Percentiles rank a stretch among this genome's conserved stretches.
phyloP scores from a whole-genome alignment of 2,329 filamentous ascomycete genomes.

The Sporothrix protearum region DNA sequence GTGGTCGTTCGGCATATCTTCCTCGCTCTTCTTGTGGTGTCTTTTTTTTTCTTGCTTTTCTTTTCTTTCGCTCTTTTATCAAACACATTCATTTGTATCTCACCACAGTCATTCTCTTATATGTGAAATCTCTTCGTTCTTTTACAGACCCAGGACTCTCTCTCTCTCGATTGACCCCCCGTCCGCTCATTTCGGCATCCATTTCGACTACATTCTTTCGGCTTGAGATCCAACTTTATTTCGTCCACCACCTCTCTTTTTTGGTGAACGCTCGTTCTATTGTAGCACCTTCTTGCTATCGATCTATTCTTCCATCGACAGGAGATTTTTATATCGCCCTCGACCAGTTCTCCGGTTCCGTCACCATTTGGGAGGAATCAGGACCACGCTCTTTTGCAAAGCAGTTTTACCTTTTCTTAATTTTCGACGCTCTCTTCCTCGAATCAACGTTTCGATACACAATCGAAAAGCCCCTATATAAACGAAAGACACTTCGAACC shows the following conservation, averaged over 20 bases:
- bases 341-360: background rate
- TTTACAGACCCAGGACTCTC: constrained; percentile 35
- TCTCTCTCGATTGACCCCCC: constrained; percentile 36
- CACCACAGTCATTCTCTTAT: constrained; percentile 50
- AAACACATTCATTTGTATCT: constrained; percentile 48
- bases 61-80: constrained; percentile 42
- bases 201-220: constrained; percentile 43
- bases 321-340: background rate
- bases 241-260: constrained; percentile 32
- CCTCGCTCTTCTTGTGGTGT: constrained; percentile 41
- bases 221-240: constrained; percentile 33
- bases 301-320: constrained; percentile 7
- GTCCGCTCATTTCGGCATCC: constrained; percentile 52
- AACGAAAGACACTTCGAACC: background rate
- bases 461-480: background rate
- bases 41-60: constrained; percentile 38
- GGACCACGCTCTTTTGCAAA: constrained; percentile 40
- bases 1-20: constrained; percentile 34
- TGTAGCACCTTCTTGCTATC: constrained; percentile 18
- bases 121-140: constrained; percentile 35
- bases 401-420: constrained; percentile 20
- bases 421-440: constrained; percentile 10
- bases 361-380: constrained; percentile 26
- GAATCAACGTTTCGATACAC: background rate
- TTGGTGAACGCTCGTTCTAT: constrained; percentile 23